A percentile compares a stretch with the other conserved stretches of the same genome.
Evolutionary conservation across 1,284 basidiomycete genomes (phyloP).

Genomic region (Tetrapyrgos nigripes): DNA sequence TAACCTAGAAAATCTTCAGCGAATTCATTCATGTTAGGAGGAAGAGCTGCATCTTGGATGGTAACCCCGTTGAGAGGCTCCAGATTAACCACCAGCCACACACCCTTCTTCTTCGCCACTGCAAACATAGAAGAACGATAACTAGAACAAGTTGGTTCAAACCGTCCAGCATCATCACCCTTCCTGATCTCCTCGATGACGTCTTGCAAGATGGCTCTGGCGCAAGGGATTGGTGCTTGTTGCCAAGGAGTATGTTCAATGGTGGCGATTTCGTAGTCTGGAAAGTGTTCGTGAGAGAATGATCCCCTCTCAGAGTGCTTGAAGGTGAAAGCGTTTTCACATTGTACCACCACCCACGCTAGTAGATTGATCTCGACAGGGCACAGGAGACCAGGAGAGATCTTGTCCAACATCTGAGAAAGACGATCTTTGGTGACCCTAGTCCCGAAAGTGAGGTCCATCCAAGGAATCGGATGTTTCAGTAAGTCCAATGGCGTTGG

Average conservation of each 20-base stretch:
- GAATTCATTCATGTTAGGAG: slow-evolving; percentile 36
- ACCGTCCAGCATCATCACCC: slow-evolving; percentile 32
- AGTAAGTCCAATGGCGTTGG: slow-evolving; percentile 19
- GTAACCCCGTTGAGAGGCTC: slow-evolving; percentile 39
- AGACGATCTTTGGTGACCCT: slow-evolving; percentile 23
- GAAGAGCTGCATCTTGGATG: slow-evolving; percentile 33
- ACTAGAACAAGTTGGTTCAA: slow-evolving; percentile 33
- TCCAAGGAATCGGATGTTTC: slow-evolving; percentile 20
- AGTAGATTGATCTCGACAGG: slow-evolving; percentile 30
- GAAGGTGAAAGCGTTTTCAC: slow-evolving; percentile 31
- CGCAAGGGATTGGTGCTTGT: slow-evolving; percentile 30
- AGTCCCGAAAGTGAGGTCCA: neutral
- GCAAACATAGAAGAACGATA: slow-evolving; percentile 38
- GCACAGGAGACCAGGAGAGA: slow-evolving; percentile 20
- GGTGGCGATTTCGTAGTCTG: slow-evolving; percentile 38
- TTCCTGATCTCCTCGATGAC: slow-evolving; percentile 28
- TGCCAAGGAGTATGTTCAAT: slow-evolving; percentile 42
- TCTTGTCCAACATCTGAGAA: slow-evolving; percentile 19
- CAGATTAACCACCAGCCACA: slow-evolving; percentile 37
- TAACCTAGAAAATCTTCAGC: slow-evolving; percentile 36
- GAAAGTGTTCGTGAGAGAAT: slow-evolving; percentile 37
- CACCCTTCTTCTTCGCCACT: slow-evolving; percentile 38
- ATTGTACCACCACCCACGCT: slow-evolving; percentile 21
- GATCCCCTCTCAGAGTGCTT: slow-evolving; percentile 35
- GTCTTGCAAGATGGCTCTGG: slow-evolving; percentile 25